Evolutionary conservation across 495 filamentous ascomycete genomes (phyloP), one percentile per base, ranked within the genome.

Genomic region (Trichoderma virens): DNA sequence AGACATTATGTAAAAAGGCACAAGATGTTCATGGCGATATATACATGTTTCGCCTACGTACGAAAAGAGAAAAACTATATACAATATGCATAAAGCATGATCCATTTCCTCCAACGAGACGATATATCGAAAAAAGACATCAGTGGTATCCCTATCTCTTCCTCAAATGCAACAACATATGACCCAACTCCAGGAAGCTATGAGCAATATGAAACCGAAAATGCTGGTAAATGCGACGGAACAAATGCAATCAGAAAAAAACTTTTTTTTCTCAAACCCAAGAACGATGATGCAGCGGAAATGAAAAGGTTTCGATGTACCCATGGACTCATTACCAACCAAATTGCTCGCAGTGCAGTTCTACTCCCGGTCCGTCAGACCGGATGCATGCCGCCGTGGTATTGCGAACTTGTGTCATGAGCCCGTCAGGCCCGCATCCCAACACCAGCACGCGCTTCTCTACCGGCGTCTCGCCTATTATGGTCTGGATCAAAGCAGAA

Each of bases 271-370:
- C 27, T n/a, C 28, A 11, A 30, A 30, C 25, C 25, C 11, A 8
- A 56, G 27, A 38, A 41, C 7, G 16, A 28, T 7, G 16, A 41
- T 30, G 23, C 25, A 28, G 20, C 18, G 20, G 32, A 63, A n/a
- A 45, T 28, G 25, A 64, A 64, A 59, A 30, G 20, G 38, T 28
- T 28, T 6, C 11, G 16, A 39, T 16, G 35, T 9, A 30, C 35
- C 16, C 31, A 43, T 5, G 11, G 61, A 23, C 16, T 8, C 23
- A 30, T 69, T 66, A 83, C 79, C 79, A 85, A 5, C 79, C 81
- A 69, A 86, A 86, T 71, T 82, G 76, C 69, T 83, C 81, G 65
- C 77, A 81, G 70, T 82, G 78, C 61, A 84, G 69, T 68, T 83
- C 81, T 11, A 85, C 74, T 23, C 74, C 79, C 4, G 82, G 79